phyloP scores from a whole-genome alignment of 768 basidiomycete genomes.

The Cystoderma amianthinum region DNA sequence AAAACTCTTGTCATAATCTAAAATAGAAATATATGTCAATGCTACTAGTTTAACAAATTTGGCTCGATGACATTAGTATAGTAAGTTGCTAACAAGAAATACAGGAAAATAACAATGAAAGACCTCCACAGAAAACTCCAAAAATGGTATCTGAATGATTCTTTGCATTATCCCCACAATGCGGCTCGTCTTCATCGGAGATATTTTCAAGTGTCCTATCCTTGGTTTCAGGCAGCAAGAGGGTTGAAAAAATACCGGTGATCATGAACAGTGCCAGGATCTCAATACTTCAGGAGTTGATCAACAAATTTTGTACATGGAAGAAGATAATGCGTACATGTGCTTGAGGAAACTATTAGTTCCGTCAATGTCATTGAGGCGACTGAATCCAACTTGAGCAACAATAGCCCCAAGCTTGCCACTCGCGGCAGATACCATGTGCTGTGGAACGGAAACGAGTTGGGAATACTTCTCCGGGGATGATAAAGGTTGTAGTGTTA shows the following conservation, averaged over 20 bases:
- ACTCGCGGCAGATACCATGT: conserved; percentile 78
- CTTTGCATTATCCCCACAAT: conserved; percentile 49
- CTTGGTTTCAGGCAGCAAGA: conserved; percentile 79
- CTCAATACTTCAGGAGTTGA: conserved; percentile 42
- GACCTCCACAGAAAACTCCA: too few relatives aligned
- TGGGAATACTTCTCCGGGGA: conserved; percentile 82
- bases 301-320: conserved; percentile 1
- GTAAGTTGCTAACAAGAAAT: too few relatives aligned
- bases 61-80: too few relatives aligned
- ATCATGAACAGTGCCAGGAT: conserved; percentile 86
- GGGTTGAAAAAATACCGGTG: conserved; percentile 75
- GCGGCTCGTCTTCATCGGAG: conserved; percentile 63
- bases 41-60: too few relatives aligned
- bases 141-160: too few relatives aligned
- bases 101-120: too few relatives aligned
- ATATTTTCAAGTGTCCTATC: conserved; percentile 58
- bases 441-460: conserved; percentile 84
- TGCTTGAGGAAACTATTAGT: conserved; percentile 53
- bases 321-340: conserved; percentile 40
- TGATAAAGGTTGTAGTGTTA: conserved; percentile 73
- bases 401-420: conserved; percentile 84
- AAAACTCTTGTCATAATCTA: too few relatives aligned
- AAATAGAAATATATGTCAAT: too few relatives aligned
- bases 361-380: conserved; percentile 64
- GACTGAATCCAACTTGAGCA: conserved; percentile 71